Conservation (phyloP, 164 flowering plant genomes). For the Tetracentron sinense region DNA sequence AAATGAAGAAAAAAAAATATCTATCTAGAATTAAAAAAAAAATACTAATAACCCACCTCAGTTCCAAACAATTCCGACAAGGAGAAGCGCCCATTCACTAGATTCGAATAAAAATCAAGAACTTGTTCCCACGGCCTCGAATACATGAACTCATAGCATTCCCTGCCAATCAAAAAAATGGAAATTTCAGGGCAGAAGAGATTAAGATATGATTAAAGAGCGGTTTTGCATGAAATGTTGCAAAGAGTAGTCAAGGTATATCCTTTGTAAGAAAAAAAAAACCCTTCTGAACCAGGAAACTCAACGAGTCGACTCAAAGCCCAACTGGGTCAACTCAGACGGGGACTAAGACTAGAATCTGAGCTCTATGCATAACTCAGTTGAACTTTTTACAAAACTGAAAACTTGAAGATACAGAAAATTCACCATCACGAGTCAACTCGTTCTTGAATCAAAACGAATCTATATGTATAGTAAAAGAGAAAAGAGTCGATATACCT, state of each 20-base stretch:
- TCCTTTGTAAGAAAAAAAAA: background rate
- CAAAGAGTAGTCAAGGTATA: background rate
- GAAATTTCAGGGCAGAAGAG: too few species aligned
- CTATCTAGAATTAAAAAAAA: background rate
- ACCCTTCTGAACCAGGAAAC: background rate
- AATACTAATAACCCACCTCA: slow-evolving; percentile 26
- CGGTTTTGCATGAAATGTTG: too few species aligned
- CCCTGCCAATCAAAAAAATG: slow-evolving; percentile 36
- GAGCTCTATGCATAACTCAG: background rate
- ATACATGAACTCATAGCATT: slow-evolving; percentile 69
- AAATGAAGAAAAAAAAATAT: background rate
- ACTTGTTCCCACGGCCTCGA: slow-evolving; percentile 70
- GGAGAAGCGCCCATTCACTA: slow-evolving; percentile 42
- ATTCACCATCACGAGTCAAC: too few species aligned
- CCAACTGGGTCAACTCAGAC: background rate
- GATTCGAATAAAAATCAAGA: slow-evolving; percentile 51
- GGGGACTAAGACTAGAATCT: background rate
- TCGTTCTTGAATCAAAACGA: too few species aligned
- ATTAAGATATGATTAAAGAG: background rate
- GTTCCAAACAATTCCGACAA: slow-evolving; percentile 38
- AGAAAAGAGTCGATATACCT: slow-evolving; percentile 23
- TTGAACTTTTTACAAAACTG: background rate
- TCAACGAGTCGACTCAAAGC: background rate
- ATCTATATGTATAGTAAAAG: too few species aligned
- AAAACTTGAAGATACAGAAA: background rate